Conservation (phyloP, 805 yeast species). For the Candida broadrunensis region DNA sequence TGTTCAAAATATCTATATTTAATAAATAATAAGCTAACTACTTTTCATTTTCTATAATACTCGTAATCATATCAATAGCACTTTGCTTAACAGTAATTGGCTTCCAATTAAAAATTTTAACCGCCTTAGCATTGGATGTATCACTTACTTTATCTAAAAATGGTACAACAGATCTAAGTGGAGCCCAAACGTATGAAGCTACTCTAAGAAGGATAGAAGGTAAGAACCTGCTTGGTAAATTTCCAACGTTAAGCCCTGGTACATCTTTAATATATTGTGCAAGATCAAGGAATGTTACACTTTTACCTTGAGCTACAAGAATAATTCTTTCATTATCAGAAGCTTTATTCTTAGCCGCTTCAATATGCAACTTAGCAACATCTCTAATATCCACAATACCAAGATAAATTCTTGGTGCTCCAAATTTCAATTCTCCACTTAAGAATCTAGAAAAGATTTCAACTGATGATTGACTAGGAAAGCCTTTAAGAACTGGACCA, state of each 20-base stretch:
- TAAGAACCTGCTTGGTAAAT: background rate
- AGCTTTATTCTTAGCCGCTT: conserved; percentile 27
- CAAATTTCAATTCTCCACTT: background rate
- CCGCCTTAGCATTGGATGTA: background rate
- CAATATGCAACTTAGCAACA: conserved; percentile 43
- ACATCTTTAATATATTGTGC: background rate
- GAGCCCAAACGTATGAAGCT: background rate
- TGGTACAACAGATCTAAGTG: background rate
- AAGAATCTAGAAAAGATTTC: background rate
- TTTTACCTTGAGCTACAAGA: background rate
- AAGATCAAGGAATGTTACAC: background rate
- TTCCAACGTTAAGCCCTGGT: background rate
- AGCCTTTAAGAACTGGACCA: conserved; percentile 7
- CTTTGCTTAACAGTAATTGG: background rate
- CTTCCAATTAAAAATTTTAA: background rate
- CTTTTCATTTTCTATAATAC: background rate
- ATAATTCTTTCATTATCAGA: conserved; percentile 22
- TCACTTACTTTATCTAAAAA: background rate
- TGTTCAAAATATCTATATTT: too few relatives aligned
- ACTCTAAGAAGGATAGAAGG: background rate
- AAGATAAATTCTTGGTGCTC: background rate
- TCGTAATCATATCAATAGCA: background rate
- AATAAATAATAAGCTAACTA: too few relatives aligned
- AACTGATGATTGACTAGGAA: background rate
- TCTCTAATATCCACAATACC: conserved; percentile 43